Conservation (phyloP, 345 rosid species). For the Iberis pinnata region DNA sequence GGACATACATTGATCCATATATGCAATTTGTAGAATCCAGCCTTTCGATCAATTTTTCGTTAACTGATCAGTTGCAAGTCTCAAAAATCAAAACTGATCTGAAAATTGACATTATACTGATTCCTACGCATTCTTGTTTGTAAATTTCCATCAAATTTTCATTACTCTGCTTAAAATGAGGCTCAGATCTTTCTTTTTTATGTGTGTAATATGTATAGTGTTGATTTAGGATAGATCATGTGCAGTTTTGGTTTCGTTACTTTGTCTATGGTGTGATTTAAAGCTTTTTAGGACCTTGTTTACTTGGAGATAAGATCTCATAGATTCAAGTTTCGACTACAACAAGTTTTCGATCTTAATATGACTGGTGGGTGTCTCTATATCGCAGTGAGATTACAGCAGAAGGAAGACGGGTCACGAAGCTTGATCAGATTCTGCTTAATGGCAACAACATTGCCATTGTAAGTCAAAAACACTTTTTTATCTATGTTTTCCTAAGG, state of each 20-base stretch:
- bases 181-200: too few relatives aligned
- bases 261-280: not conserved
- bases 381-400: slow-evolving; percentile 75
- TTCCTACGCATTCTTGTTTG: not conserved
- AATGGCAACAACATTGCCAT: slow-evolving; percentile 95
- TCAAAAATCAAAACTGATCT: not conserved
- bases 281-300: too few relatives aligned
- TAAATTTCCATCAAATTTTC: not conserved
- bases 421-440: slow-evolving; percentile 92
- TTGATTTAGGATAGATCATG: not conserved
- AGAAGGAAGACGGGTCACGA: slow-evolving; percentile 84
- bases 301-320: not conserved
- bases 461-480: slow-evolving; percentile 39
- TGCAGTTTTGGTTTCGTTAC: not conserved
- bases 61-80: not conserved
- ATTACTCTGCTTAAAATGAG: not conserved
- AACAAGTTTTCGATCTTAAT: not conserved
- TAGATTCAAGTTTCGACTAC: not conserved
- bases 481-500: not conserved
- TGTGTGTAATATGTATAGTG: not conserved
- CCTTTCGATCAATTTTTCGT: not conserved
- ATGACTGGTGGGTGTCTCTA: not conserved
- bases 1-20: not conserved
- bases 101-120: not conserved
- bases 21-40: not conserved